A percentile compares a stretch with the other conserved stretches of the same genome.
phyloP scores from a whole-genome alignment of 2,329 filamentous ascomycete genomes.

The Diaporthe australafricana region DNA sequence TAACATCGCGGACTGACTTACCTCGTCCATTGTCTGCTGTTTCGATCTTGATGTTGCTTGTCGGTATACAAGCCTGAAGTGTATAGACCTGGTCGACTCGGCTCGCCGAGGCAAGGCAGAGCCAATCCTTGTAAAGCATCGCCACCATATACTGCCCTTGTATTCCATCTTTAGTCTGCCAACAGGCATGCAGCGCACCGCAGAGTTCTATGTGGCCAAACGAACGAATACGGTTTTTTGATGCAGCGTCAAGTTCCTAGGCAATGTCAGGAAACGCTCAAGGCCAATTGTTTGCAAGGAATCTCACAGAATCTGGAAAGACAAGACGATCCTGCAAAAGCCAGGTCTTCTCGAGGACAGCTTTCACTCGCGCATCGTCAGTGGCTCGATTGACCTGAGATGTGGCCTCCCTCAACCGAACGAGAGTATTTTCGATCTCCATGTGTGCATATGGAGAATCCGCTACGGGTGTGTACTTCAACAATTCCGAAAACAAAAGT shows the following conservation, averaged over 20 bases:
- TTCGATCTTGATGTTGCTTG: conserved; percentile 75
- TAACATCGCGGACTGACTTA: conserved; percentile 49
- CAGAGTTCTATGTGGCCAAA: conserved; percentile 86
- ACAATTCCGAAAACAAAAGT: conserved; percentile 84
- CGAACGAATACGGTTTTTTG: conserved; percentile 77
- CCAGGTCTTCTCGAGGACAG: conserved; percentile 84
- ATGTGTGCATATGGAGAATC: conserved; percentile 88
- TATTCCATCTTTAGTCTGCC: conserved; percentile 76
- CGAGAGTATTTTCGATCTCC: conserved; percentile 79
- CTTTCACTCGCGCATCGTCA: conserved; percentile 77
- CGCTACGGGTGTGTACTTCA: conserved; percentile 83
- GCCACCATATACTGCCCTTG: conserved; percentile 87
- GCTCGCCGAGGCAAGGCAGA: conserved; percentile 79
- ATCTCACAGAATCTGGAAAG: conserved; percentile 70
- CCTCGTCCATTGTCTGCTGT: conserved; percentile 82
- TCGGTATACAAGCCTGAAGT: conserved; percentile 78
- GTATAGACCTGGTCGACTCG: conserved; percentile 76
- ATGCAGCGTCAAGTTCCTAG: conserved; percentile 60
- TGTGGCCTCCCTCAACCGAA: conserved; percentile 79
- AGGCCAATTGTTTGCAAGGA: conserved; percentile 39
- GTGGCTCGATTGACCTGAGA: conserved; percentile 87
- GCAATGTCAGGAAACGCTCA: conserved; percentile 41
- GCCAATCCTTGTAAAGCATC: conserved; percentile 82
- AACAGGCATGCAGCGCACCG: conserved; percentile 85
- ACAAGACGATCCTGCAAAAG: conserved; percentile 83